phyloP scores from a whole-genome alignment of 169 alveolate genomes.

The Plasmodium relictum region DNA sequence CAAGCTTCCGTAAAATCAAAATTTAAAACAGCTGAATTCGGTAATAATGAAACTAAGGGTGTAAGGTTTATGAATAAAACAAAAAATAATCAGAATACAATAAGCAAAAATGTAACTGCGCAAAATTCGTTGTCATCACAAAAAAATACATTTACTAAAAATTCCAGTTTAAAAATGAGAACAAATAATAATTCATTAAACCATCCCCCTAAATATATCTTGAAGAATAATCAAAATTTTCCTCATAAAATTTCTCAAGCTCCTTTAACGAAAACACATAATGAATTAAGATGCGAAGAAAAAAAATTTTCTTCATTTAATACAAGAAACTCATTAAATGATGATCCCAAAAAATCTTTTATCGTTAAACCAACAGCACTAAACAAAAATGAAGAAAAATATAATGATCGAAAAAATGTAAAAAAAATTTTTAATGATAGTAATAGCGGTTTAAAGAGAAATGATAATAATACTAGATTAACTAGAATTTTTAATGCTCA shows the following conservation, averaged over 20 bases:
- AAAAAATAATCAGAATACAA: constrained; percentile 27
- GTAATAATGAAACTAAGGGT: constrained; percentile 55
- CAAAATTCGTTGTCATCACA: constrained; percentile 5
- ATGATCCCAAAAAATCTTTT: constrained; percentile 8
- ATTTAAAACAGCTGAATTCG: constrained; percentile 43
- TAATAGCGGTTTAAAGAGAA: background rate
- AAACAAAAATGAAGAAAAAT: background rate
- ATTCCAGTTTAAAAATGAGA: constrained; percentile 28
- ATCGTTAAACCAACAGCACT: constrained; percentile 2
- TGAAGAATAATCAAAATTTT: constrained; percentile 42
- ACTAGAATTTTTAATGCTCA: too few species aligned
- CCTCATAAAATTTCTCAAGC: constrained; percentile 11
- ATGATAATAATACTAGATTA: background rate
- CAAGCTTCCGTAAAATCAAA: constrained; percentile 39
- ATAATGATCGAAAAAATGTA: constrained; percentile 1
- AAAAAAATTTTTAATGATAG: background rate
- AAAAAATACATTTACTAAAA: constrained; percentile 25
- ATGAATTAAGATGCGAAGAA: constrained; percentile 21
- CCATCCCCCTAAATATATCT: constrained; percentile 25
- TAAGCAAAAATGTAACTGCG: constrained; percentile 14
- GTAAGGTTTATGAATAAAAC: constrained; percentile 53
- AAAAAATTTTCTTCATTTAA: constrained; percentile 7
- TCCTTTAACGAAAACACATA: constrained; percentile 1
- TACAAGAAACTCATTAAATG: constrained; percentile 5
- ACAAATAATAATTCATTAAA: constrained; percentile 37